phyloP scores from a whole-genome alignment of 768 basidiomycete species.

The Candolleomyces aberdarensis region DNA sequence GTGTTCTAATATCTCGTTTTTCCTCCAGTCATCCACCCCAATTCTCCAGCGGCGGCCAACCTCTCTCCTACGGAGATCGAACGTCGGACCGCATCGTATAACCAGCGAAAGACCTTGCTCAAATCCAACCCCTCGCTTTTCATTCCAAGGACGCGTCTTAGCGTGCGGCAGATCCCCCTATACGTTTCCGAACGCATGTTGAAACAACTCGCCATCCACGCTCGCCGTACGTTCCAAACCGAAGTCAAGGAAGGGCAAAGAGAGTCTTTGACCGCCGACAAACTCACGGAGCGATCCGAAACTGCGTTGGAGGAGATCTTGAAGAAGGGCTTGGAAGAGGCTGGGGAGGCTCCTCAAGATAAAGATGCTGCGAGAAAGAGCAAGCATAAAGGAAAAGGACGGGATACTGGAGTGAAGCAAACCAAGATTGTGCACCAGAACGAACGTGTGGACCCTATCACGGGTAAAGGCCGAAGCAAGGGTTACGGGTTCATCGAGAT shows the following conservation, averaged over 20 bases:
- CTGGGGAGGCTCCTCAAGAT: no score
- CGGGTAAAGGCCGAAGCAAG: no score
- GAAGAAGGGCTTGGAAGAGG: neutral
- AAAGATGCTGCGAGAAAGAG: no score
- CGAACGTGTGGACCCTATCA: no score
- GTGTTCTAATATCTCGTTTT: neutral
- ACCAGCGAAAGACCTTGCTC: constrained; percentile 76
- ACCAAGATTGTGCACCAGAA: no score
- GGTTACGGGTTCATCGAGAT: no score
- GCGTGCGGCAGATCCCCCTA: constrained; percentile 87
- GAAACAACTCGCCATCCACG: constrained; percentile 83
- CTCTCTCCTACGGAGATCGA: constrained; percentile 78
- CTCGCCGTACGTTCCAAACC: constrained; percentile 71
- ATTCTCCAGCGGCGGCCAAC: constrained; percentile 71
- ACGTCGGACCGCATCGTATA: constrained; percentile 81
- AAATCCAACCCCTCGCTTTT: constrained; percentile 92
- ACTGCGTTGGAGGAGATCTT: no score
- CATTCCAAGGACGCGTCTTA: constrained; percentile 92
- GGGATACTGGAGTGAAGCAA: no score
- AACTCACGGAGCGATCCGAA: constrained; percentile 46
- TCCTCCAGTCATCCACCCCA: constrained; percentile 80
- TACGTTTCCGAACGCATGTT: constrained; percentile 89
- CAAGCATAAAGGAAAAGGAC: no score
- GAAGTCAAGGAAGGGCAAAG: constrained; percentile 69
- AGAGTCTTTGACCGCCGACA: constrained; percentile 65